Percentiles rank a stretch among this genome's conserved stretches.
phyloP scores from a whole-genome alignment of 768 basidiomycete genomes.

The Kwoniella heveanensis region DNA sequence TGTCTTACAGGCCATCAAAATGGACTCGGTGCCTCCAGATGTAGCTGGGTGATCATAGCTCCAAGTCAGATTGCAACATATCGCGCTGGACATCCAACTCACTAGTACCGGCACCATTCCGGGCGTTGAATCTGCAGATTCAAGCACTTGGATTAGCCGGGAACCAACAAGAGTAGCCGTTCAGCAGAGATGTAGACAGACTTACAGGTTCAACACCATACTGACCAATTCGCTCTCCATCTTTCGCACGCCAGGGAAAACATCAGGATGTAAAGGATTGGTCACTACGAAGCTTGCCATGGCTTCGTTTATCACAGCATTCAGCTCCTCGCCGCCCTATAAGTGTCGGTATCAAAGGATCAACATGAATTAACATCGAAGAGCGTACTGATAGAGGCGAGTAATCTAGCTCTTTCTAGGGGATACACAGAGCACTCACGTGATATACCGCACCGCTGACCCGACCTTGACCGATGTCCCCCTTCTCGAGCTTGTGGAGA shows the following conservation, averaged over 20 bases:
- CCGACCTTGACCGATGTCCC: constrained; percentile 46
- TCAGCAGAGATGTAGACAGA: neutral
- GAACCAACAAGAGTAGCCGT: no score
- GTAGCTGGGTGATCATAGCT: constrained; percentile 61
- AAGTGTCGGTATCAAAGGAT: no score
- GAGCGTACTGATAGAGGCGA: no score
- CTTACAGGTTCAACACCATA: constrained; percentile 73
- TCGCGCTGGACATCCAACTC: no score
- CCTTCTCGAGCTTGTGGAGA: constrained; percentile 48
- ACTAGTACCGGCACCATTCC: constrained; percentile 80
- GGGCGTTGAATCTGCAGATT: constrained; percentile 69
- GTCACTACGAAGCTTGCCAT: constrained; percentile 80
- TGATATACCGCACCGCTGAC: constrained; percentile 55
- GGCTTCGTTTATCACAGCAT: constrained; percentile 75
- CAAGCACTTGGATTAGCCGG: no score
- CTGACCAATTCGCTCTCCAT: constrained; percentile 96
- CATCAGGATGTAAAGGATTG: constrained; percentile 88
- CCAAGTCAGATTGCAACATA: no score
- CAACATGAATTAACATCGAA: no score
- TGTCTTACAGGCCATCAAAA: constrained; percentile 92
- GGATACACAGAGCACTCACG: no score
- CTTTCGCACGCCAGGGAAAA: constrained; percentile 83
- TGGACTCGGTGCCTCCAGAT: constrained; percentile 92
- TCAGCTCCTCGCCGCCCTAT: constrained; percentile 75
- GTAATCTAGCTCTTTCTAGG: no score